phyloP scores from a whole-genome alignment of 2,329 filamentous ascomycete species.

The Cercospora sp. region DNA sequence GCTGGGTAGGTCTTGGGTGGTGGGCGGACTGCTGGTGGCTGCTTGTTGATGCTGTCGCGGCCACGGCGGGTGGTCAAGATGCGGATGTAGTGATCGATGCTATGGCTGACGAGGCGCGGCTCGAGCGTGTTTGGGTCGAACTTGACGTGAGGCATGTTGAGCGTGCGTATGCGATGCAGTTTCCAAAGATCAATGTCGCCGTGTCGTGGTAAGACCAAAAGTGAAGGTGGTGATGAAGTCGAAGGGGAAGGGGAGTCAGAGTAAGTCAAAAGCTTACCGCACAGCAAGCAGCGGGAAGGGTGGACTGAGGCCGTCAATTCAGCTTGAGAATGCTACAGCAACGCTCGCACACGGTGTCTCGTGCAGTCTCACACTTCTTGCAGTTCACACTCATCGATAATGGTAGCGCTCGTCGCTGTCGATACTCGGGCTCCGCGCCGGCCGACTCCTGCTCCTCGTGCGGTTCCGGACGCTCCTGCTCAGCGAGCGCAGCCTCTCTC shows the following conservation, averaged over 20 bases:
- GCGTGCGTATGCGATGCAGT: not conserved
- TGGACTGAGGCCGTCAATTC: not conserved
- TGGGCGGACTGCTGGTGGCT: not conserved
- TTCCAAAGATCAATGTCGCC: not conserved
- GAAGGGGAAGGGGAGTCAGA: not conserved
- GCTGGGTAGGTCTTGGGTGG: not conserved
- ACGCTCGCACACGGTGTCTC: not conserved
- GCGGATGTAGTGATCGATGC: not conserved
- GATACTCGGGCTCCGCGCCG: constrained; percentile 17
- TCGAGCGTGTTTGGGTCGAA: constrained; percentile 4
- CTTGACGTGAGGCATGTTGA: constrained; percentile 4
- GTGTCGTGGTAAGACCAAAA: not conserved
- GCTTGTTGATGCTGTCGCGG: not conserved
- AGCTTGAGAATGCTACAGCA: not conserved
- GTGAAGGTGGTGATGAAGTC: not conserved
- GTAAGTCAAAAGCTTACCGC: not conserved
- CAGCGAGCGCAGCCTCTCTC: constrained; percentile 19
- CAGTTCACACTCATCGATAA: constrained; percentile 6
- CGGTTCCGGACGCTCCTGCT: constrained; percentile 13
- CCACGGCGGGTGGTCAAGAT: not conserved
- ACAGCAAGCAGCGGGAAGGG: not conserved
- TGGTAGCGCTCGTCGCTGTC: constrained; percentile 18
- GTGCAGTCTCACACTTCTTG: not conserved
- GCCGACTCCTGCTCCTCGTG: constrained; percentile 15
- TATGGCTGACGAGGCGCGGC: not conserved